These are phyloP conservation scores for Curvularia eragrostidis DNA, from an alignment of 2,329 filamentous ascomycete genomes.

Conservation along the genomic window DNA sequence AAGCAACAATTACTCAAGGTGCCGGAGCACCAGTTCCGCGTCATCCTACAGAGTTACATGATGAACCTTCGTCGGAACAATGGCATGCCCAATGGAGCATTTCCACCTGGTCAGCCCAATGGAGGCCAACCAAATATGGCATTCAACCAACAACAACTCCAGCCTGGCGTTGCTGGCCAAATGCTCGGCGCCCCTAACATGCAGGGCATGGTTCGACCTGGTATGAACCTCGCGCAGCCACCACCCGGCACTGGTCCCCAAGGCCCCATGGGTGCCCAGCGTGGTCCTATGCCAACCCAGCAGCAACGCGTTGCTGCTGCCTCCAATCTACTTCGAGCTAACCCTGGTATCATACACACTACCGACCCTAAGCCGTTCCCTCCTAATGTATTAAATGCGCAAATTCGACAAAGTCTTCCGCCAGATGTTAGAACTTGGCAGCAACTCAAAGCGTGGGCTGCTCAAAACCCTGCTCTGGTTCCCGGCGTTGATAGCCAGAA, in stretches of 20 bases:
- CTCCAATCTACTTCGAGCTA: slow-evolving; percentile 38
- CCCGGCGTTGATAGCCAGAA: slow-evolving; percentile 38
- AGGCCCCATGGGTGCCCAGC: slow-evolving; percentile 34
- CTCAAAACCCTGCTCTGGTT: slow-evolving; percentile 51
- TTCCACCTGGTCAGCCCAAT: slow-evolving; percentile 28
- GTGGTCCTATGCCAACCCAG: slow-evolving; percentile 31
- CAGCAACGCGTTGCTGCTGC: slow-evolving; percentile 38
- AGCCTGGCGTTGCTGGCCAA: slow-evolving; percentile 31
- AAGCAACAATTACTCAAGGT: slow-evolving; percentile 46
- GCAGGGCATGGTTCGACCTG: slow-evolving; percentile 33
- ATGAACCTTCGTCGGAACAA: slow-evolving; percentile 30
- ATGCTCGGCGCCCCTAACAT: slow-evolving; percentile 42
- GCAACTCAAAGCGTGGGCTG: slow-evolving; percentile 62
- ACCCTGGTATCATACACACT: slow-evolving; percentile 43
- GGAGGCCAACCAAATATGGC: slow-evolving; percentile 39
- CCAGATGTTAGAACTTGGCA: slow-evolving; percentile 62
- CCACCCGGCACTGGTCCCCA: slow-evolving; percentile 34
- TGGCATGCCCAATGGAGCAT: slow-evolving; percentile 31
- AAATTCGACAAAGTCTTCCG: slow-evolving; percentile 49
- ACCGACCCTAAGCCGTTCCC: slow-evolving; percentile 45
- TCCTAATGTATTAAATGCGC: slow-evolving; percentile 35
- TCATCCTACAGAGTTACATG: slow-evolving; percentile 37
- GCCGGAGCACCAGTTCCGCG: slow-evolving; percentile 44
- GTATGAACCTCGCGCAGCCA: slow-evolving; percentile 41
- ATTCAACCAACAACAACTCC: slow-evolving; percentile 37